Percentiles rank a stretch among this genome's conserved stretches.
Conservation (phyloP, 2,329 filamentous ascomycete species). For the Fusarium succisae region DNA sequence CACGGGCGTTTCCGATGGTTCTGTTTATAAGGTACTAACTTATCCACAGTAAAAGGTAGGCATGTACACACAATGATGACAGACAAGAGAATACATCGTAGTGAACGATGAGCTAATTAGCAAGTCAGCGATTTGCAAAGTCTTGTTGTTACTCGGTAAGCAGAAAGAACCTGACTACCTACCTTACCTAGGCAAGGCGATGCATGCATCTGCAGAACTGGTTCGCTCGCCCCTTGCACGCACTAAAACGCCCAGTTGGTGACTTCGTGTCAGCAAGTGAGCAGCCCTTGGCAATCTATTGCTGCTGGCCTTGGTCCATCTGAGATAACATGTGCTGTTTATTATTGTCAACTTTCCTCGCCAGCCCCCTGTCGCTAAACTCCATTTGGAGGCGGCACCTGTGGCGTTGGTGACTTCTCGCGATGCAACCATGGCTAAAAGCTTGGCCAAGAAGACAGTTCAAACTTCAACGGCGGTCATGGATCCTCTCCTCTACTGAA, state of each 20-base stretch:
- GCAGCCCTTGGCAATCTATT: constrained; percentile 35
- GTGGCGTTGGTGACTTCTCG: constrained; percentile 13
- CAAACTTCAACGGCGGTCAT: constrained; percentile 1
- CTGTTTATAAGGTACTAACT: neutral
- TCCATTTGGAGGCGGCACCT: constrained; percentile 14
- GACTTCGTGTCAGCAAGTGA: constrained; percentile 34
- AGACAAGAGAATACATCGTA: neutral
- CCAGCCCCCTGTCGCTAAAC: constrained; percentile 11
- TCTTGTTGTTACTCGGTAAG: neutral
- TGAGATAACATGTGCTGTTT: constrained; percentile 14
- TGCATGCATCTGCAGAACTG: constrained; percentile 13
- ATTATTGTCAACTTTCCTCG: constrained; percentile 36
- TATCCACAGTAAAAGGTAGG: neutral
- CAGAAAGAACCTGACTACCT: constrained; percentile 4
- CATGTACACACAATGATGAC: neutral
- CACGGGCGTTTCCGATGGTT: neutral
- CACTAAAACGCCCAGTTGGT: constrained; percentile 27
- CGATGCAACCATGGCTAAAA: constrained; percentile 5
- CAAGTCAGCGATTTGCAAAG: constrained; percentile 5
- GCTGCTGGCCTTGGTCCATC: constrained; percentile 9
- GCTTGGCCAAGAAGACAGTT: constrained; percentile 17
- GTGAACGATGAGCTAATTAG: constrained; percentile 1
- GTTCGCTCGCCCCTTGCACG: constrained; percentile 21
- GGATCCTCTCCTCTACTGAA: neutral
- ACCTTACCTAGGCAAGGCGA: neutral